Base-by-base conservation (phyloP, 2,329 filamentous ascomycete genomes). In the Sporothrix globosa region DNA sequence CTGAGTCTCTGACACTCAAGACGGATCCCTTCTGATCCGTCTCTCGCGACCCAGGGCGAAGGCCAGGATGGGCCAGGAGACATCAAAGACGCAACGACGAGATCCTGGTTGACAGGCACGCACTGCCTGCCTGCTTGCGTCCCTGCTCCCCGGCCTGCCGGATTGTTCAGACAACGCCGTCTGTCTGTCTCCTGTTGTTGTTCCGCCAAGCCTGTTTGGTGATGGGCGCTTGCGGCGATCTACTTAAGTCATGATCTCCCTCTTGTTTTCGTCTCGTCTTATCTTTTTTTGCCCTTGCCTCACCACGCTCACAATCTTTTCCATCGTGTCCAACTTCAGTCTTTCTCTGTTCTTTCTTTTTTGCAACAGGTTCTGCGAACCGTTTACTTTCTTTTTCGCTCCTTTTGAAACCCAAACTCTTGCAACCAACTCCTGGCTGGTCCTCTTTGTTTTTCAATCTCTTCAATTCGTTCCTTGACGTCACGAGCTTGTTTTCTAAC, bases 331-430 rank as follows among this genome's bases (percentile, higher is more conserved):
- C 65, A 53, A 63, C 39, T 65, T 52, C 41, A 56, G 69, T 71
- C 66, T 53, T 68, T 68, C 69, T 56, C 69, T 71, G 50, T 71
- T 53, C 67, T 70, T 70, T 60, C 50, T 50, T 61, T 67, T 66
- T 21, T 66, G 50, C 41, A 21, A 68, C 56, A 69, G 39, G 65
- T 73, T 73, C 70, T 73, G 74, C 70, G 74, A 75, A 75, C 74
- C 71, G 67, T 74, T 75, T 67, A 14, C 74, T 72, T 75, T 74
- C 73, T 71, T 74, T 75, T 50, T 66, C 52, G 61, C 34, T 66
- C 53, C 14, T 66, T 66, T n/a, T 54, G 54, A 60, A 30, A 63
- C 21, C 17, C 30, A 60, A 34, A 34, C 34, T 27, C 39, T 69
- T 58, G 58, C 30, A 48, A 68, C 41, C n/a, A 58, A 48, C 27